Base-by-base conservation (phyloP, 2,329 filamentous ascomycete species). In the Botrytis byssoidea region DNA sequence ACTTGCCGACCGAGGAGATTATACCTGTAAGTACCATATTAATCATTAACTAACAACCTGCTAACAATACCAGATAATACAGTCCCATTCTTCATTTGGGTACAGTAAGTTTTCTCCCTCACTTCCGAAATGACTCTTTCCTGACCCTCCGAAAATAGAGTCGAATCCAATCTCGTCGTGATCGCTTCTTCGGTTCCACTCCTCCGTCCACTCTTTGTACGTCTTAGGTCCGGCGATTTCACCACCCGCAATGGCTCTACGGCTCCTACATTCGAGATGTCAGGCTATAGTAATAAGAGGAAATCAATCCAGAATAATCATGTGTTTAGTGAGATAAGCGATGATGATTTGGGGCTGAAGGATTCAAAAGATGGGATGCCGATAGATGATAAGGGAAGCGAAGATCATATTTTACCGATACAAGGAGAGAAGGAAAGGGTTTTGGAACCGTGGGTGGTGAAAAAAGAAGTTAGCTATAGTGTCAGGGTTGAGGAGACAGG, bases 161-260 rank as follows among this genome's bases (percentile, higher is more conserved):
- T 76, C 55, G 76, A 77, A 74, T 61, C 63, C 16, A 74, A 64
- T 32, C 71, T 77, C 44, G 75, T 77, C n/a, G 70, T 65, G 4
- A 76, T 75, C 71, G 76, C 75, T 14, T 73, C 74, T n/a, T 77
- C 76, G 9, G 69, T 76, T 8, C 76, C 76, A 20, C 74, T 77
- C 25, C 67, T 77, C 37, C 75, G 74, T 1, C 76, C 75, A 7
- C 71, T 77, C 35, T 75, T 76, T 63, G 67, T 66, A 3, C 48
- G 59, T 18, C n/a, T 48, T 29, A 66, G 42, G 55, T 40, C 60
- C 8, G 12, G 40, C 10, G 3, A 40, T 14, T 25, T 37, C 5
- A 29, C 16, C 16, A 63, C 73, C 25, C 46, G 32, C 10, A 59
- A 40, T 37, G 22, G 35, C 8, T 37, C 40, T 1, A 46, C 71